Evolutionary conservation across 805 yeast genomes (phyloP).

Genomic region (Starmerella tilneyi): DNA sequence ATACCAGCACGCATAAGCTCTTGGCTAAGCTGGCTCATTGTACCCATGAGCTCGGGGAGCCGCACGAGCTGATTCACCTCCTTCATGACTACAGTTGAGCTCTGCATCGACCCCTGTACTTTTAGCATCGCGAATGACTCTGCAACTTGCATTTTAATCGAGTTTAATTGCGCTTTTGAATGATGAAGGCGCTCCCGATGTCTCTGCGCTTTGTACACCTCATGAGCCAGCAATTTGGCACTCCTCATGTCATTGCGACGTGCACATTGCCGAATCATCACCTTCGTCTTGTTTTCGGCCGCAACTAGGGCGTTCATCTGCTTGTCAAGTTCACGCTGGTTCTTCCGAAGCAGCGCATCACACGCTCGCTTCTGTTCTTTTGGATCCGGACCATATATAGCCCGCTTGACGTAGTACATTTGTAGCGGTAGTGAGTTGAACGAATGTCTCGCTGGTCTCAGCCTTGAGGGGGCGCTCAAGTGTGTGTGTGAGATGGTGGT

Average conservation of each 20-base stretch:
- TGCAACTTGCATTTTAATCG: constrained; percentile 77
- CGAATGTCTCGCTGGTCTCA: neutral
- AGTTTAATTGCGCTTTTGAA: constrained; percentile 76
- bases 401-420: constrained; percentile 78
- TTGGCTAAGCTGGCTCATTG: constrained; percentile 76
- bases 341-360: constrained; percentile 68
- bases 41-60: constrained; percentile 66
- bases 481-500: too few relatives aligned
- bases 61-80: constrained; percentile 73
- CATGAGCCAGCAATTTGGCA: constrained; percentile 73
- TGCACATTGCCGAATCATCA: constrained; percentile 61
- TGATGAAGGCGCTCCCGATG: constrained; percentile 65
- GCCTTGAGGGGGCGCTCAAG: neutral
- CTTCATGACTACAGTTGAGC: constrained; percentile 71
- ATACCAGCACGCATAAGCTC: constrained; percentile 63
- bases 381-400: constrained; percentile 95
- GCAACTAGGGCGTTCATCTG: constrained; percentile 52
- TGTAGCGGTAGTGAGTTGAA: neutral
- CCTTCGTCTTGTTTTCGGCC: constrained; percentile 64
- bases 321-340: constrained; percentile 73
- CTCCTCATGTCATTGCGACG: constrained; percentile 65
- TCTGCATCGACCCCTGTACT: constrained; percentile 68
- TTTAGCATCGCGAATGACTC: constrained; percentile 84
- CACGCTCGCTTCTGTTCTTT: constrained; percentile 70
- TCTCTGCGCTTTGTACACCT: constrained; percentile 58